These are phyloP conservation scores for Elongisporangium anandrum DNA, from an alignment of 352 stramenopile genomes.

Conservation along the genomic window DNA sequence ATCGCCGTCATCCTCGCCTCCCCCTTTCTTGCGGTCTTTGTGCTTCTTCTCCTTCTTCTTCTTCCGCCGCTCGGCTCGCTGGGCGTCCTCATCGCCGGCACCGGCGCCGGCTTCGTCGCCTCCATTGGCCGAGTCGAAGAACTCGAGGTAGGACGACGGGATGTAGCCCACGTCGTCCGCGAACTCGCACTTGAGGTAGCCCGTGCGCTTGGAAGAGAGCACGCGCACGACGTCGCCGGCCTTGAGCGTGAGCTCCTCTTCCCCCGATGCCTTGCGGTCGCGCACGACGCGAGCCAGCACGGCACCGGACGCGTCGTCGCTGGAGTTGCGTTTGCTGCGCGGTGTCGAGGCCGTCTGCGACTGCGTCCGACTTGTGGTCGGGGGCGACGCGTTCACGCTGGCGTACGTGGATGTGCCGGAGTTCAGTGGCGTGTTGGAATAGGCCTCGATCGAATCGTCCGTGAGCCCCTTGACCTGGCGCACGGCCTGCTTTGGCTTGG, in stretches of 20 bases:
- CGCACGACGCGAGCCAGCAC: slow-evolving; percentile 56
- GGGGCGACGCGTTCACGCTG: slow-evolving; percentile 42
- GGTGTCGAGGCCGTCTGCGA: slow-evolving; percentile 12
- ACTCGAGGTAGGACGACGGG: slow-evolving; percentile 81
- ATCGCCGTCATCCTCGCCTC: slow-evolving; percentile 4
- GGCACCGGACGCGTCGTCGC: slow-evolving; percentile 14
- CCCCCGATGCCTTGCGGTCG: slow-evolving; percentile 68
- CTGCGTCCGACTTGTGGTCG: slow-evolving; percentile 17
- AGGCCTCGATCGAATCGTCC: slow-evolving; percentile 86
- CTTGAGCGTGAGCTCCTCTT: slow-evolving; percentile 65
- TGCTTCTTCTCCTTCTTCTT: slow-evolving; percentile 66
- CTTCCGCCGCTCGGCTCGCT: slow-evolving; percentile 36
- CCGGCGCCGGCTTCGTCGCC: slow-evolving; percentile 6
- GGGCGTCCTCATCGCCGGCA: slow-evolving; percentile 24
- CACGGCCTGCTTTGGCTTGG: slow-evolving; percentile 78
- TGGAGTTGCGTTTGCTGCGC: slow-evolving; percentile 11
- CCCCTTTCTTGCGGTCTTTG: slow-evolving; percentile 26
- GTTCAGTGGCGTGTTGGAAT: slow-evolving; percentile 55
- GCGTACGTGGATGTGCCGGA: slow-evolving; percentile 33
- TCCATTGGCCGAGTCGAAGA: slow-evolving; percentile 38
- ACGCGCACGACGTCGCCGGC: slow-evolving; percentile 68
- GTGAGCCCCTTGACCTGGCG: slow-evolving; percentile 76
- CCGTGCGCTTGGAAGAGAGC: slow-evolving; percentile 72
- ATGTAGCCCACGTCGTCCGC: slow-evolving; percentile 70
- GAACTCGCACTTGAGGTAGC: slow-evolving; percentile 81